These are phyloP conservation scores for Sarocladium oryzae DNA, from an alignment of 2,329 filamentous ascomycete species.

Conservation along the genomic window DNA sequence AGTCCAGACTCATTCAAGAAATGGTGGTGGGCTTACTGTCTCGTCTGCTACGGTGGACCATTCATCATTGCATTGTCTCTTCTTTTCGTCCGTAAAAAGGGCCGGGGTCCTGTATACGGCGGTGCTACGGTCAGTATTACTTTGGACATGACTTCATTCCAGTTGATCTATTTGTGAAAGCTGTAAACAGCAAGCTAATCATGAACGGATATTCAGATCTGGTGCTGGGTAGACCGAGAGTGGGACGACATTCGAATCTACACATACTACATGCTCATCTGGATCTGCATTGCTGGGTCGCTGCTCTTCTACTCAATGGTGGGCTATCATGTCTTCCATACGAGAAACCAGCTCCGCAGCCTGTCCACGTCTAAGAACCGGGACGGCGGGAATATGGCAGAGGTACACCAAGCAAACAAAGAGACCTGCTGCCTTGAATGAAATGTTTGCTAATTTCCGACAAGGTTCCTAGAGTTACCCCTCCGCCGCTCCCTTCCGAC, in stretches of 20 bases:
- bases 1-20: constrained; percentile 62
- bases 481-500: constrained; percentile 21
- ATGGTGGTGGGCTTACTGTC: constrained; percentile 64
- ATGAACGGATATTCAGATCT: constrained; percentile 36
- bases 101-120: constrained; percentile 41
- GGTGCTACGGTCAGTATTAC: constrained; percentile 45
- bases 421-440: neutral
- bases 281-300: constrained; percentile 51
- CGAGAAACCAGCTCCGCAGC: constrained; percentile 48
- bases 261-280: constrained; percentile 56
- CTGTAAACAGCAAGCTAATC: too few species aligned
- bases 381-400: constrained; percentile 15
- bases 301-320: constrained; percentile 49
- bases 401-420: constrained; percentile 20
- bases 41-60: constrained; percentile 66
- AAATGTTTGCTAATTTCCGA: constrained; percentile 13
- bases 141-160: neutral
- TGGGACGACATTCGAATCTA: constrained; percentile 54
- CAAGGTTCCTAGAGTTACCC: constrained; percentile 5
- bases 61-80: constrained; percentile 61
- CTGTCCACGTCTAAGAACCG: constrained; percentile 33
- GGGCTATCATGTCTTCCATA: constrained; percentile 53
- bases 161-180: too few species aligned
- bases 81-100: constrained; percentile 44
- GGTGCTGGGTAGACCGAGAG: constrained; percentile 53